A percentile compares a stretch with the other conserved stretches of the same genome.
Evolutionary conservation across 495 filamentous ascomycete species (phyloP).

Genomic region (Hyphodiscus hymeniophilus): DNA sequence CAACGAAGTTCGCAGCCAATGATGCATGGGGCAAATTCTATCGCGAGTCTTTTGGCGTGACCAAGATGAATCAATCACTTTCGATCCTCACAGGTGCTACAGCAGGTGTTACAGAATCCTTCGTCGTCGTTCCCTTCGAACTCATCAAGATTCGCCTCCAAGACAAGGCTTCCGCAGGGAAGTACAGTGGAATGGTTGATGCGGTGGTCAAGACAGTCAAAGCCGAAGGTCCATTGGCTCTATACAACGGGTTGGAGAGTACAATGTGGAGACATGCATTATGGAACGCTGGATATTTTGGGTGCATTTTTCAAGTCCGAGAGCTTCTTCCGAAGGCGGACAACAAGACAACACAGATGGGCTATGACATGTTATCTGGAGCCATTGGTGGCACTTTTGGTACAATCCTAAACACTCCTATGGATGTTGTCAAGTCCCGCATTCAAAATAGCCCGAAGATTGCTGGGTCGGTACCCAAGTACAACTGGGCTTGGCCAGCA

Average conservation of each 20-base stretch:
- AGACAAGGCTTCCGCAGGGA: slow-evolving; percentile 86
- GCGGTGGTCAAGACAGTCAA: slow-evolving; percentile 76
- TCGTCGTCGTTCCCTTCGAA: slow-evolving; percentile 93
- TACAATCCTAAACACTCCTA: slow-evolving; percentile 90
- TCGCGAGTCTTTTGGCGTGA: slow-evolving; percentile 68
- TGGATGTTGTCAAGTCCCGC: slow-evolving; percentile 96
- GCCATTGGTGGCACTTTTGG: slow-evolving; percentile 83
- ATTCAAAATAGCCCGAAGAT: slow-evolving; percentile 90
- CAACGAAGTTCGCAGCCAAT: slow-evolving; percentile 97
- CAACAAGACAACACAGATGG: slow-evolving; percentile 71
- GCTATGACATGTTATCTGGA: slow-evolving; percentile 83
- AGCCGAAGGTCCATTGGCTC: slow-evolving; percentile 73
- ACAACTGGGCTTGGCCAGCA: slow-evolving; percentile 94
- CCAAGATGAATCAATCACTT: slow-evolving; percentile 83
- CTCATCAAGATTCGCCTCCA: slow-evolving; percentile 95
- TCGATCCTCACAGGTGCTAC: slow-evolving; percentile 89
- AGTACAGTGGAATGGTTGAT: slow-evolving; percentile 92
- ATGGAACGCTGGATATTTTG: slow-evolving; percentile 98
- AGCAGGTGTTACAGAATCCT: slow-evolving; percentile 90
- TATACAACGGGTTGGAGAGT: slow-evolving; percentile 95
- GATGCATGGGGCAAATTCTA: slow-evolving; percentile 95
- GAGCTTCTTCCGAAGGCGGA: slow-evolving; percentile 67
- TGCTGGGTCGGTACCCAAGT: slow-evolving; percentile 73
- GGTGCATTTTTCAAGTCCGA: slow-evolving; percentile 94
- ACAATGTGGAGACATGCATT: slow-evolving; percentile 95